Base-by-base conservation (phyloP, 1,284 basidiomycete species). In the Puccinia hordei region DNA sequence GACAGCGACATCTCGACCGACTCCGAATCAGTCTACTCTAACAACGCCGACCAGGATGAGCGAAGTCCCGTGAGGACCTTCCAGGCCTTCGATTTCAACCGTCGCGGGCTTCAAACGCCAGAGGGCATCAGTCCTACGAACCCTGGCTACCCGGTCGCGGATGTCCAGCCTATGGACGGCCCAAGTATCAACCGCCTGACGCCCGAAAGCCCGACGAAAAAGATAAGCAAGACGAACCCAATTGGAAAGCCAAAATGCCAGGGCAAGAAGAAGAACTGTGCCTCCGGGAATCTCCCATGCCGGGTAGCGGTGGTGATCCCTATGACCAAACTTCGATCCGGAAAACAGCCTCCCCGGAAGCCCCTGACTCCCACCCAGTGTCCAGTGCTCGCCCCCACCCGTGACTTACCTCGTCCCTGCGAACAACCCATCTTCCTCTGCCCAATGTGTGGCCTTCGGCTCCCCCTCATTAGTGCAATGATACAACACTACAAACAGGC, bases 71-170 rank as follows among this genome's bases (percentile, higher is more conserved):
- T 22, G 35, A 33, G 41, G 15, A 38, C 13, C 38, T 19, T 30
- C 6, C 2, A 12, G 12, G 35, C 38, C 38, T 41, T 41, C 38
- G 38, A 41, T 12, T 38, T 63, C 35, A 63, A 41, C 33, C 61
- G 61, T 30, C 33, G 35, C 17, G 61, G 61, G 33, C 8, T 22
- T 4, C 9, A 22, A 17, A 22, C 35, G 13, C 35, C 61, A 1
- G 61, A 63, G 10, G 61, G 61, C 22, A 63, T 63, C 61, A 63
- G 61, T 17, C 61, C 61, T 17, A 63, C 61, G 4, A 63, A 63
- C 61, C 61, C 61, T 38, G 61, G 61, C 19, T 38, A 38, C 30
- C 61, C 4, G 6, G 9, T 27, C 57, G 33, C 30, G 19, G 53
- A 55, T 10, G 19, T 55, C 53, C 53, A 55, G 53, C 53, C 53